Percentiles rank a stretch among this genome's conserved stretches.
These are phyloP conservation scores for Globisporangium radiosum DNA, from an alignment of 352 stramenopile species.

Conservation along the genomic window DNA sequence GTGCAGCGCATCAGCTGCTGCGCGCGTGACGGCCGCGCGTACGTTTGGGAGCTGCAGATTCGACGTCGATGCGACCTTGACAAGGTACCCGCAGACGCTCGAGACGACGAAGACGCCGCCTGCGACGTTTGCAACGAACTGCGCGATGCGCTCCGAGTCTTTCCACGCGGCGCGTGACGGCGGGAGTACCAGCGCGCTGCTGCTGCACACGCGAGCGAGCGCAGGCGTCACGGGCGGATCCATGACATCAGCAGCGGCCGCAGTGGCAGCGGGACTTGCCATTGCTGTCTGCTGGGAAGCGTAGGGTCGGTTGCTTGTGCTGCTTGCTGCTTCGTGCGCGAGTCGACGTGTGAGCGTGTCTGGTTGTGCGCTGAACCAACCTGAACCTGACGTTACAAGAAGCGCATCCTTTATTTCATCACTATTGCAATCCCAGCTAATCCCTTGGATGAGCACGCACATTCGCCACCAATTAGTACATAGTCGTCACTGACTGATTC, in stretches of 20 bases:
- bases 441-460: no score
- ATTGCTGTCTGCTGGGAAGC: neutral
- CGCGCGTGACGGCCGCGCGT: constrained; percentile 9
- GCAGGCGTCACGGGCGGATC: neutral
- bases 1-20: neutral
- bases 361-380: no score
- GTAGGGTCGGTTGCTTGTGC: no score
- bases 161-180: constrained; percentile 30
- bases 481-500: no score
- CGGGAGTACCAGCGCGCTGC: neutral
- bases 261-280: neutral
- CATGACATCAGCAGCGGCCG: no score
- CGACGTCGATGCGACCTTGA: constrained; percentile 18
- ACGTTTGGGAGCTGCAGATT: constrained; percentile 27
- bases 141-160: constrained; percentile 46
- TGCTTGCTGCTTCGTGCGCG: no score
- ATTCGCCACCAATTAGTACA: no score
- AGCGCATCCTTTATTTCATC: no score
- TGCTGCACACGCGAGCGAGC: constrained; percentile 1
- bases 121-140: constrained; percentile 58
- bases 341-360: no score
- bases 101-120: constrained; percentile 42
- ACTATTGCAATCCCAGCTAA: no score
- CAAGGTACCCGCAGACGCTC: constrained; percentile 30
- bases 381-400: no score